Evolutionary conservation across 192 early-diverging fungal genomes (phyloP).

Genomic region (Dissophora ornata): DNA sequence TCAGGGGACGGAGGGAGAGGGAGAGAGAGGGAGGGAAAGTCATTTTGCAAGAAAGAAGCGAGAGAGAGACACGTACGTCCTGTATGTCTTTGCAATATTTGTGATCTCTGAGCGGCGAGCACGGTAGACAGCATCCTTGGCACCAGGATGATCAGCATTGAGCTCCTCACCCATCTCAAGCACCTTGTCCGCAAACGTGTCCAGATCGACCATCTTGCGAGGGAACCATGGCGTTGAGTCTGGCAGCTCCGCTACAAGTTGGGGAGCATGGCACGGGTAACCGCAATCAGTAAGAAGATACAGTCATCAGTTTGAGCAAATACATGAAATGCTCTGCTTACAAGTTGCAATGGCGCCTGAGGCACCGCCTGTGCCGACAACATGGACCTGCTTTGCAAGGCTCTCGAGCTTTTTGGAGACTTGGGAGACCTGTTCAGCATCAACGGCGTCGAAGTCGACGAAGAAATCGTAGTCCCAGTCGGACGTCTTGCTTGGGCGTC

Average conservation of each 20-base stretch:
- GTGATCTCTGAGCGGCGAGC: conserved; percentile 87
- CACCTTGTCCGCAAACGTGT: conserved; percentile 91
- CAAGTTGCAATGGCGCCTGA: conserved; percentile 32
- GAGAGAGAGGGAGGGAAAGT: no score
- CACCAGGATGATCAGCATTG: conserved; percentile 92
- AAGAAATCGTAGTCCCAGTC: conserved; percentile 93
- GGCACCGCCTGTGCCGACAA: conserved; percentile 65
- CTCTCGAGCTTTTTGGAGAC: conserved; percentile 70
- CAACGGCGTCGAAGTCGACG: conserved; percentile 85
- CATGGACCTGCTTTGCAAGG: conserved; percentile 75
- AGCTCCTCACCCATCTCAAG: conserved; percentile 92
- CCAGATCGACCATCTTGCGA: conserved; percentile 89
- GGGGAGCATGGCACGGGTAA: no score
- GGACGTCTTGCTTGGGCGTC: conserved; percentile 80
- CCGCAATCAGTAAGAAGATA: no score
- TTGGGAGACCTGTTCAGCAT: conserved; percentile 65
- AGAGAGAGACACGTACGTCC: conserved; percentile 22
- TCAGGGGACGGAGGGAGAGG: no score
- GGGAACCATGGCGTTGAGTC: conserved; percentile 91
- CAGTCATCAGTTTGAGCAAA: not conserved
- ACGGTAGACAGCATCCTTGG: conserved; percentile 87
- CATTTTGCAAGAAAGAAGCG: not conserved
- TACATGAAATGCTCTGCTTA: no score
- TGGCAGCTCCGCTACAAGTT: conserved; percentile 1
- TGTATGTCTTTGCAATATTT: conserved; percentile 79